phyloP scores from a whole-genome alignment of 202 grass and related monocot genomes.

The Setaria viridis region DNA sequence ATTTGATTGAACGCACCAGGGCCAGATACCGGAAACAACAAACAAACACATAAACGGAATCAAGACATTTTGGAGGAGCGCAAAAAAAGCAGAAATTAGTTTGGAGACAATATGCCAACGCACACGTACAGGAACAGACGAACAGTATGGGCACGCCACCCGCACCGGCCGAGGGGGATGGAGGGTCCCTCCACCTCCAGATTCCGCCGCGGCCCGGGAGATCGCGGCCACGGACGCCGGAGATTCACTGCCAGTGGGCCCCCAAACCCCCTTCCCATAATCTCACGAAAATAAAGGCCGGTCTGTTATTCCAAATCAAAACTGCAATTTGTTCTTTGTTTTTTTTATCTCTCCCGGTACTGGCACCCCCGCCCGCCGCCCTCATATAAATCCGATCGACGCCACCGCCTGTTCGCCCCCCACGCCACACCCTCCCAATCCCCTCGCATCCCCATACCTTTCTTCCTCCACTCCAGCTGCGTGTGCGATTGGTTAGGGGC shows the following conservation, averaged over 20 bases:
- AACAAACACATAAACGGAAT: neutral
- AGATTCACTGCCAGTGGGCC: conserved; percentile 48
- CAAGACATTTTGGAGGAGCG: neutral
- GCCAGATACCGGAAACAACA: neutral
- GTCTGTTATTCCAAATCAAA: neutral
- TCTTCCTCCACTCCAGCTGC: neutral
- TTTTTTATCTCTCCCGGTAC: neutral
- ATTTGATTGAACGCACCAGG: neutral
- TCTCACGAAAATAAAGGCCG: neutral
- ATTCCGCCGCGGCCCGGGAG: conserved; percentile 1
- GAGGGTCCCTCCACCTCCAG: neutral
- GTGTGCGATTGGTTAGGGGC: neutral
- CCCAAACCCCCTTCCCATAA: neutral
- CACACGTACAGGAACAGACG: neutral
- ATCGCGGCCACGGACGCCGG: neutral
- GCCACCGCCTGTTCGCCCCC: conserved; percentile 30
- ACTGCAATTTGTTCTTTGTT: neutral
- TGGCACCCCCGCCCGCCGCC: neutral
- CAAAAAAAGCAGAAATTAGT: neutral
- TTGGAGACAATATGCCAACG: neutral
- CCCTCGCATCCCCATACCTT: neutral
- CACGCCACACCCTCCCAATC: conserved; percentile 34
- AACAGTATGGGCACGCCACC: neutral
- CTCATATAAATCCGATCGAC: conserved; percentile 61
- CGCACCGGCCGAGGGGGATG: too few species aligned